phyloP scores from a whole-genome alignment of 441 rosid genomes.

The Eutrema salsugineum region DNA sequence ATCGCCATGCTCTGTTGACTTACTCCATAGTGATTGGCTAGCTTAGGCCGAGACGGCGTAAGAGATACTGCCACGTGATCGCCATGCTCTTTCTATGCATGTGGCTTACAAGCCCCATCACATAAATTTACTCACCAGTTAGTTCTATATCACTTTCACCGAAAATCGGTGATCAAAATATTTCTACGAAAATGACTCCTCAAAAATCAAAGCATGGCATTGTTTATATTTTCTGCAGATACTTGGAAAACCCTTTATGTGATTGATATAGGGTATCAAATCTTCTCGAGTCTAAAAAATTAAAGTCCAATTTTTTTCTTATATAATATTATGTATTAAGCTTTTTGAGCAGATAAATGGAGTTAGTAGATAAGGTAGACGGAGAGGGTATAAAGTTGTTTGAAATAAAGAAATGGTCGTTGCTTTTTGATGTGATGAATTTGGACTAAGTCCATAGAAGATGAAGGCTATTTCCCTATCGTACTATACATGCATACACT shows the following conservation, averaged over 20 bases:
- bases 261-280: slow-evolving; percentile 7
- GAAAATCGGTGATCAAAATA: slow-evolving; percentile 7
- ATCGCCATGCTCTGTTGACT: slow-evolving; percentile 19
- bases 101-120: slow-evolving; percentile 17
- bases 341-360: neutral
- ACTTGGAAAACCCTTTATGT: neutral
- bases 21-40: neutral
- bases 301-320: neutral
- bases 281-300: neutral
- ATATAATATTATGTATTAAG: neutral
- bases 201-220: neutral
- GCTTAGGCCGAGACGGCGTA: slow-evolving; percentile 11
- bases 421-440: slow-evolving; percentile 35
- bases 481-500: slow-evolving; percentile 24
- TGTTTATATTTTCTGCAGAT: neutral
- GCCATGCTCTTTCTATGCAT: slow-evolving; percentile 21
- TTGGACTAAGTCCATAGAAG: slow-evolving; percentile 51
- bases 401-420: slow-evolving; percentile 16
- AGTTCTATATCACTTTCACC: slow-evolving; percentile 24
- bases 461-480: slow-evolving; percentile 54
- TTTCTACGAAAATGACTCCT: slow-evolving; percentile 14
- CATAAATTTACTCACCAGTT: slow-evolving; percentile 10
- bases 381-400: slow-evolving; percentile 27
- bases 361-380: slow-evolving; percentile 24
- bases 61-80: slow-evolving; percentile 29